Percentiles rank a stretch among this genome's conserved stretches.
Evolutionary conservation across 31 red algal genomes (phyloP).

Genomic region (Porphyra umbilicalis): DNA sequence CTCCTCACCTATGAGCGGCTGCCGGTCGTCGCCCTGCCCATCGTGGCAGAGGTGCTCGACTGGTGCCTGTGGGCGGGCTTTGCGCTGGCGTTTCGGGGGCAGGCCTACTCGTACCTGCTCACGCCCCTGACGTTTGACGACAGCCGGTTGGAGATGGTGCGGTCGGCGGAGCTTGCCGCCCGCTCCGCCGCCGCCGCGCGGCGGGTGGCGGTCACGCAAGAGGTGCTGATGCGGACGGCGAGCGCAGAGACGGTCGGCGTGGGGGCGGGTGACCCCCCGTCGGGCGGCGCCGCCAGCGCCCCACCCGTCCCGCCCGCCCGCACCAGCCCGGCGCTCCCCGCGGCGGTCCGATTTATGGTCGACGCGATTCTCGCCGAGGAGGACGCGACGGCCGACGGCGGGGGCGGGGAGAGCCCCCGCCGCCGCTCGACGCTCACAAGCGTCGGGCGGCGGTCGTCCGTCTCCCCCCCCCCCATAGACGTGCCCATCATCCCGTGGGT

Average conservation of each 20-base stretch:
- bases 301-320: background rate
- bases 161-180: background rate
- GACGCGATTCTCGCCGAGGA: background rate
- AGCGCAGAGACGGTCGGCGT: background rate
- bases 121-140: conserved; percentile 1
- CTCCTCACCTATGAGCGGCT: background rate
- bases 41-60: background rate
- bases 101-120: background rate
- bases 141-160: background rate
- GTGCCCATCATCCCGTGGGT: background rate
- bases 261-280: background rate
- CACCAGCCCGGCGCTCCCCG: background rate
- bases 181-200: background rate
- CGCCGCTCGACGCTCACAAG: background rate
- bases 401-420: too few relatives aligned
- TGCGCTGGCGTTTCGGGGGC: background rate
- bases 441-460: background rate
- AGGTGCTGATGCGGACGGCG: background rate
- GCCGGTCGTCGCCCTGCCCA: background rate
- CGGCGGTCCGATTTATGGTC: background rate
- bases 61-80: background rate
- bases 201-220: background rate
- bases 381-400: background rate
- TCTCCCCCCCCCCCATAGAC: background rate
- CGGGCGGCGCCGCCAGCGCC: background rate